phyloP scores from a whole-genome alignment of 1,284 basidiomycete genomes.

The Coriolopsis trogii region DNA sequence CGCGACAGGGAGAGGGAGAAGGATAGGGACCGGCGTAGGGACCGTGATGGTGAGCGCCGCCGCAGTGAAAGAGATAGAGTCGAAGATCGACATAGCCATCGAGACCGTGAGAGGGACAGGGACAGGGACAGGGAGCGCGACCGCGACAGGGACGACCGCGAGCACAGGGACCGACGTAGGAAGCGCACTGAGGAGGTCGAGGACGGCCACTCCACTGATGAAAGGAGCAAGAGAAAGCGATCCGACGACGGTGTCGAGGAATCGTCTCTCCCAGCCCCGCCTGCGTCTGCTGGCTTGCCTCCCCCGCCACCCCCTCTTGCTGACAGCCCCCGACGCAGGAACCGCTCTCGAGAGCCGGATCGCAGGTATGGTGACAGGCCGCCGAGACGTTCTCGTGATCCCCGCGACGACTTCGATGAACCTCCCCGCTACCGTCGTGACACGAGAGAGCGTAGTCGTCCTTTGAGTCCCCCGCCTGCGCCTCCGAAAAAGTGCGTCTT shows the following conservation, averaged over 20 bases:
- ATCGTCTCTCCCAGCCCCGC: conserved; percentile 36
- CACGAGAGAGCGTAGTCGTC: conserved; percentile 29
- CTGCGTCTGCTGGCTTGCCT: conserved; percentile 44
- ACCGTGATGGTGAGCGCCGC: conserved; percentile 36
- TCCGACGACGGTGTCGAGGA: conserved; percentile 49
- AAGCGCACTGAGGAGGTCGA: conserved; percentile 63
- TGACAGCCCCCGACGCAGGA: conserved; percentile 60
- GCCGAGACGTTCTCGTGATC: conserved; percentile 46
- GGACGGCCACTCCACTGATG: conserved; percentile 49
- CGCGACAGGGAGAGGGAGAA: conserved; percentile 46
- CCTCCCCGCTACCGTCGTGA: conserved; percentile 43
- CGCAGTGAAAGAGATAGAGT: conserved; percentile 42
- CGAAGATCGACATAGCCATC: conserved; percentile 46
- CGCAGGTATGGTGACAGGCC: conserved; percentile 53
- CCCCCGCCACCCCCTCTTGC: conserved; percentile 43
- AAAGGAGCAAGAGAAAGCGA: conserved; percentile 60
- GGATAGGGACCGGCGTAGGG: conserved; percentile 43
- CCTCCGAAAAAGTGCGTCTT: conserved; percentile 16
- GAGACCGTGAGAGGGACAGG: conserved; percentile 44
- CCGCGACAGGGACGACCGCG: conserved; percentile 52
- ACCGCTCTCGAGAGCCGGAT: conserved; percentile 55
- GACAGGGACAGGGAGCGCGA: conserved; percentile 42
- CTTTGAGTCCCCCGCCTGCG: too few relatives aligned
- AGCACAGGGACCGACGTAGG: conserved; percentile 56
- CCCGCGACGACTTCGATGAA: conserved; percentile 65